A percentile compares a stretch with the other conserved stretches of the same genome.
phyloP scores from a whole-genome alignment of 805 yeast species.

The Jamesozyma piceae region DNA sequence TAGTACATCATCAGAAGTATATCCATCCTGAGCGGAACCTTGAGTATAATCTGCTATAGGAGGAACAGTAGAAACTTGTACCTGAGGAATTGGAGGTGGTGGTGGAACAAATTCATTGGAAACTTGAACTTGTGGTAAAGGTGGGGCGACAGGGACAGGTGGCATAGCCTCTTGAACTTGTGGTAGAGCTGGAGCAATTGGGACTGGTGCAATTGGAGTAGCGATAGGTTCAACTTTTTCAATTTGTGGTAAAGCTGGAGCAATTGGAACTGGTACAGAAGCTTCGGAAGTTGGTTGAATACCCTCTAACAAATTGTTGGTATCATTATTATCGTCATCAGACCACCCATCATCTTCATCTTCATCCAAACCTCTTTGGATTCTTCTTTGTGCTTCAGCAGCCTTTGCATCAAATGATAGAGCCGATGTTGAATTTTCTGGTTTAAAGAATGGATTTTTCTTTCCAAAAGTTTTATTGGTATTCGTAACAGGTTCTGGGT shows the following conservation, averaged over 20 bases:
- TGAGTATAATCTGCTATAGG: constrained; percentile 6
- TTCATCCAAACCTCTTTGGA: constrained; percentile 46
- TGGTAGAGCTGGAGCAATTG: constrained; percentile 39
- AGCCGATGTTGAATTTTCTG: constrained; percentile 17
- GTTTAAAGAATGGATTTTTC: no score
- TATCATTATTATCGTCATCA: constrained; percentile 30
- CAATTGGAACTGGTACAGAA: constrained; percentile 16
- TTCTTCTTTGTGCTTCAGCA: constrained; percentile 54
- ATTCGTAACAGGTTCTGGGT: constrained; percentile 35
- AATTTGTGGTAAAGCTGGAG: constrained; percentile 10
- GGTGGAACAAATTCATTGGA: constrained; percentile 26
- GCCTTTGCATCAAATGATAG: constrained; percentile 46
- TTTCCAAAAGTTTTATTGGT: constrained; percentile 42
- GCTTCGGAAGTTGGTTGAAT: background rate
- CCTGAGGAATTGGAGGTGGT: constrained; percentile 36
- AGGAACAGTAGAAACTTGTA: constrained; percentile 4
- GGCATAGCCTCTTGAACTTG: constrained; percentile 5
- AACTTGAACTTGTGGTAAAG: constrained; percentile 2
- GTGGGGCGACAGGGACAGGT: constrained; percentile 22
- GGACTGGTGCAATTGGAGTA: no score
- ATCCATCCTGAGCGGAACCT: background rate
- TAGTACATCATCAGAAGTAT: constrained; percentile 19
- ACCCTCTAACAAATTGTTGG: background rate
- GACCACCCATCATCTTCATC: constrained; percentile 30
- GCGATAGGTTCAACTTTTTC: constrained; percentile 18